phyloP scores from a whole-genome alignment of 2,329 filamentous ascomycete genomes.

The Endocalyx cinctus region DNA sequence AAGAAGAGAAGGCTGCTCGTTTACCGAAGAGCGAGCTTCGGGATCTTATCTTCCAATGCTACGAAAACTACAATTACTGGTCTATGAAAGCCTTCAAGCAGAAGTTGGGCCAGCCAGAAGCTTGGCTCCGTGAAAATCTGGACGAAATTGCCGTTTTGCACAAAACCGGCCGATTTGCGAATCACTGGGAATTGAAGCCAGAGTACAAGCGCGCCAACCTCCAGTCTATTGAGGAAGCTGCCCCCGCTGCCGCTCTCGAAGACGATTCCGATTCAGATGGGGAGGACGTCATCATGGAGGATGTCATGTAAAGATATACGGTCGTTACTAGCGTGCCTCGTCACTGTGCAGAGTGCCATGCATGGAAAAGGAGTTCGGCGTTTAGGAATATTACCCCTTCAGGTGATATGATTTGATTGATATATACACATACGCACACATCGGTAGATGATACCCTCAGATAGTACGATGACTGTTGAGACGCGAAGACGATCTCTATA shows the following conservation, averaged over 20 bases:
- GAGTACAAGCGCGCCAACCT: conserved; percentile 58
- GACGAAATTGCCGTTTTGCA: conserved; percentile 79
- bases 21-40: conserved; percentile 85
- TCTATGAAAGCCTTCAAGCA: conserved; percentile 82
- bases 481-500: not conserved
- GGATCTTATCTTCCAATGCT: conserved; percentile 78
- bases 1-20: conserved; percentile 58
- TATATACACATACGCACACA: conserved; percentile 4
- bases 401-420: too few species aligned
- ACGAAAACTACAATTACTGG: conserved; percentile 87
- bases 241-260: conserved; percentile 38
- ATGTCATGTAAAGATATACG: conserved; percentile 47
- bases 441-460: conserved; percentile 24
- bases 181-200: conserved; percentile 75
- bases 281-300: conserved; percentile 71
- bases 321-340: too few species aligned
- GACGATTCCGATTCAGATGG: conserved; percentile 57
- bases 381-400: too few species aligned
- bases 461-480: conserved; percentile 8
- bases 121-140: conserved; percentile 82
- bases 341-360: too few species aligned
- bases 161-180: conserved; percentile 78
- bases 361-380: conserved; percentile 16
- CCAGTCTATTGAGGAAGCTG: conserved; percentile 47
- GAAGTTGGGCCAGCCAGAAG: conserved; percentile 78